These are phyloP conservation scores for Phaeolepiota aurea DNA, from an alignment of 768 basidiomycete species.

Conservation along the genomic window DNA sequence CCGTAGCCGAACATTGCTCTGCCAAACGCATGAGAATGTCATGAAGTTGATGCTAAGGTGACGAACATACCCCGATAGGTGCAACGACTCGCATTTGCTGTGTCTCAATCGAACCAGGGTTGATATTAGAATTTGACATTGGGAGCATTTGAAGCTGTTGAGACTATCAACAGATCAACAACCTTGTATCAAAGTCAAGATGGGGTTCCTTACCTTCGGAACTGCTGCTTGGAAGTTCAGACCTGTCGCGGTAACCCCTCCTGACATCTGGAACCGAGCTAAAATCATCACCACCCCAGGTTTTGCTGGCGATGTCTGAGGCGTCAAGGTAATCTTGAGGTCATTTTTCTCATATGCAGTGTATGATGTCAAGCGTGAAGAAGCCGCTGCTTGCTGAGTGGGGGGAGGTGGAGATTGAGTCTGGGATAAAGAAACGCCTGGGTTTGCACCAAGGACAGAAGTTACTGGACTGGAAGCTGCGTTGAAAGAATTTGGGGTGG, in stretches of 20 bases:
- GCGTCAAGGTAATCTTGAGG: slow-evolving; percentile 82
- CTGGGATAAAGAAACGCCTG: slow-evolving; percentile 28
- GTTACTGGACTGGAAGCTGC: slow-evolving; percentile 15
- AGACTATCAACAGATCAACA: no score
- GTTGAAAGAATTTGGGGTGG: slow-evolving; percentile 13
- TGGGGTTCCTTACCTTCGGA: slow-evolving; percentile 71
- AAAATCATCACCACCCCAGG: slow-evolving; percentile 90
- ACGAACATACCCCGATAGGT: slow-evolving; percentile 67
- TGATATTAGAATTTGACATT: slow-evolving; percentile 82
- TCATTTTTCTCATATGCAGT: slow-evolving; percentile 90
- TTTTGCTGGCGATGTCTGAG: slow-evolving; percentile 69
- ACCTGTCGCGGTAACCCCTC: slow-evolving; percentile 40
- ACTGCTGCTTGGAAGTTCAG: slow-evolving; percentile 97
- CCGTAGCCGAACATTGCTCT: slow-evolving; percentile 81
- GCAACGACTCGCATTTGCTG: slow-evolving; percentile 93
- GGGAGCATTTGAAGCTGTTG: slow-evolving; percentile 98
- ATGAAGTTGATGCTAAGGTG: neutral
- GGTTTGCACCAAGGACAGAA: no score
- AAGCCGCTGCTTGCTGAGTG: slow-evolving; percentile 23
- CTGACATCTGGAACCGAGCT: slow-evolving; percentile 75
- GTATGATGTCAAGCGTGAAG: slow-evolving; percentile 60
- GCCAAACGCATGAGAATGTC: slow-evolving; percentile 8
- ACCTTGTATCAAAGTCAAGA: no score
- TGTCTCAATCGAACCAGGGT: slow-evolving; percentile 76
- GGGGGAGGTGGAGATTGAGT: slow-evolving; percentile 27